Evolutionary conservation across 495 filamentous ascomycete species (phyloP).

Genomic region (Hypomontagnella monticulosa): DNA sequence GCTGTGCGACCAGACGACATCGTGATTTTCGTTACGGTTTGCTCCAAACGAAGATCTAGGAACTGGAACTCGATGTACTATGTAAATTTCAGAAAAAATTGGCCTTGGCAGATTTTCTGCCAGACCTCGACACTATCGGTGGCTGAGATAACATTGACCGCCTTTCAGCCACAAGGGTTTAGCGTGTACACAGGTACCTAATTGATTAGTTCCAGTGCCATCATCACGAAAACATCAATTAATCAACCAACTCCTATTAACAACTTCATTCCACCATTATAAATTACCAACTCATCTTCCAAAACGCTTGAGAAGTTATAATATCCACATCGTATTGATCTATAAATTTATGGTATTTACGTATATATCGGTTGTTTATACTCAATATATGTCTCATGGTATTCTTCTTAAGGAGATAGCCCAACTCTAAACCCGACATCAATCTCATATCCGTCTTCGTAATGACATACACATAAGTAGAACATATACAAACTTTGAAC

Average conservation of each 20-base stretch:
- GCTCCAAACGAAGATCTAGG: not conserved
- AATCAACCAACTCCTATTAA: no score
- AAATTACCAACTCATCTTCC: no score
- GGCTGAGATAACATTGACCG: constrained; percentile 30
- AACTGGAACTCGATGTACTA: constrained; percentile 10
- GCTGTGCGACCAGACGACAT: constrained; percentile 28
- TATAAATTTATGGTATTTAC: no score
- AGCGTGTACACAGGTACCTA: not conserved
- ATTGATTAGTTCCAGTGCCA: no score
- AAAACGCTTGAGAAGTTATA: no score
- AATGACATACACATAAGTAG: not conserved
- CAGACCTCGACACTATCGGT: constrained; percentile 5
- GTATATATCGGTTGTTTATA: no score
- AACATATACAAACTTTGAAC: not conserved
- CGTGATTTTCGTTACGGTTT: constrained; percentile 8
- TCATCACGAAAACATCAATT: no score
- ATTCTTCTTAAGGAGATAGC: no score
- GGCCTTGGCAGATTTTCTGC: constrained; percentile 43
- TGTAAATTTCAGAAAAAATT: constrained; percentile 28
- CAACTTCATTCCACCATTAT: not conserved
- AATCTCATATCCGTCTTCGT: not conserved
- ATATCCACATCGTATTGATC: no score
- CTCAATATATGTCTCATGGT: no score
- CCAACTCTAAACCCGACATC: no score
- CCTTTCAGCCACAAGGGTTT: constrained; percentile 8